Evolutionary conservation across 2,329 filamentous ascomycete species (phyloP), one percentile per base, ranked within the genome.

Genomic region (Xylariaceae sp.): DNA sequence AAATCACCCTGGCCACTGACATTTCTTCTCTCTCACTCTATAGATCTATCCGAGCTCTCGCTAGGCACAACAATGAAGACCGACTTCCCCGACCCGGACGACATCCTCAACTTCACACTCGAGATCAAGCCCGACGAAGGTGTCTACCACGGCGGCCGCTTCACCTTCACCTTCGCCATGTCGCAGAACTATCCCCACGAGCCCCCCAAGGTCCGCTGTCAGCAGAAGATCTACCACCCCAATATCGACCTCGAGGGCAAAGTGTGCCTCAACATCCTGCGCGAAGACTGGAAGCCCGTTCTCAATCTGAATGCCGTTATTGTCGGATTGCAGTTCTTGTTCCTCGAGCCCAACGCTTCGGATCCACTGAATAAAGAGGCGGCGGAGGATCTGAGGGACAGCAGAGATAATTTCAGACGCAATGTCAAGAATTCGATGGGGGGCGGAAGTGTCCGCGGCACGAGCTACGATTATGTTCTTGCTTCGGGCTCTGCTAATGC

Each of bases 341-440:
- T 98, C 77, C 83, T 97, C 52, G 93, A 98, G 67, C 93, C 93
- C 16, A 98, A 98, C 64, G 90, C 93, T 8, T 91, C 87, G 39
- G 93, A 98, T 64, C 93, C 93, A n/a, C 73, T 98, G 50, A 98
- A 98, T 70, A 96, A 98, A 74, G 92, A 97, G 62, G 93, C 93
- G 0, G 93, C 93, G 4, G 90, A 96, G 50, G 93, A 97, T 63
- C 74, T 98, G 57, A 83, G 92, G 59, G 76, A 76, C 38, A 95
- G 93, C 67, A 75, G 90, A 29, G 93, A 97, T 43, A 80, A 76
- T 22, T 98, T 98, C 71, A 93, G 91, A 76, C 77, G 89, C 50
- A 96, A 97, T 62, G 93, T 97, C 32, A 80, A 87, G 60, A 77
- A 76, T 19, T 79, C 89, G 6, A 95, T 98, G 88, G 75, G 73